Percentiles rank a stretch among this genome's conserved stretches.
Evolutionary conservation across 768 basidiomycete species (phyloP).

Genomic region (Russula ochroleuca): DNA sequence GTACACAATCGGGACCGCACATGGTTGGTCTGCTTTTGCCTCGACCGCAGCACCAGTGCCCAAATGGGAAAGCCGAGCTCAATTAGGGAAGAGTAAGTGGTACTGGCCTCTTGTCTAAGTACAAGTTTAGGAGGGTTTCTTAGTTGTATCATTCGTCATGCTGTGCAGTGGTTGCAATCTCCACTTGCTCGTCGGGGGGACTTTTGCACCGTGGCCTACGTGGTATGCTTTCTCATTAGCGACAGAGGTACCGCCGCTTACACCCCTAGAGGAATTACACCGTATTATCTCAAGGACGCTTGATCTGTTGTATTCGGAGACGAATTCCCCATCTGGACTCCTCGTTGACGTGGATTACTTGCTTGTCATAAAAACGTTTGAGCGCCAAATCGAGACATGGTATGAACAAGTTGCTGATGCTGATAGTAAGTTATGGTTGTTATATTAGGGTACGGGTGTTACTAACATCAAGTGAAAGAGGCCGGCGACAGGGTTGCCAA

Average conservation of each 20-base stretch:
- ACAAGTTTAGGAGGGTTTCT: conserved; percentile 17
- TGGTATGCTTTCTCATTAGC: conserved; percentile 45
- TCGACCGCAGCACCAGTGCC: conserved; percentile 87
- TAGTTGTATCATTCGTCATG: conserved; percentile 85
- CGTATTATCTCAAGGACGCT: conserved; percentile 83
- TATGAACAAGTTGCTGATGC: conserved; percentile 48
- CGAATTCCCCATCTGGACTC: conserved; percentile 73
- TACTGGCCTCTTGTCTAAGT: not conserved
- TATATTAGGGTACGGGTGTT: not conserved
- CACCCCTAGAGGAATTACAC: conserved; percentile 64
- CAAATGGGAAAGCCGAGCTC: conserved; percentile 97
- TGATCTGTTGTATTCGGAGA: conserved; percentile 85
- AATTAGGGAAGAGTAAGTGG: conserved; percentile 85
- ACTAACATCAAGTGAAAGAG: conserved; percentile 6
- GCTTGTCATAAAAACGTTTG: conserved; percentile 77
- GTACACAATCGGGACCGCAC: conserved; percentile 93
- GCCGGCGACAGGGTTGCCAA: conserved; percentile 28
- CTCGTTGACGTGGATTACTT: conserved; percentile 83
- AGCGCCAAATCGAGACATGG: conserved; percentile 66
- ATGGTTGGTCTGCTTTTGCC: conserved; percentile 83
- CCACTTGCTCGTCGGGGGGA: conserved; percentile 64
- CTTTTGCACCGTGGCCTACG: conserved; percentile 66
- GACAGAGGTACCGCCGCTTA: conserved; percentile 15
- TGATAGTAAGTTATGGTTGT: conserved; percentile 17
- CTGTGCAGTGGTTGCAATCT: conserved; percentile 66